Evolutionary conservation across 306 rosid species (phyloP), one percentile per base, ranked within the genome.

Genomic region (Lupinus albus): DNA sequence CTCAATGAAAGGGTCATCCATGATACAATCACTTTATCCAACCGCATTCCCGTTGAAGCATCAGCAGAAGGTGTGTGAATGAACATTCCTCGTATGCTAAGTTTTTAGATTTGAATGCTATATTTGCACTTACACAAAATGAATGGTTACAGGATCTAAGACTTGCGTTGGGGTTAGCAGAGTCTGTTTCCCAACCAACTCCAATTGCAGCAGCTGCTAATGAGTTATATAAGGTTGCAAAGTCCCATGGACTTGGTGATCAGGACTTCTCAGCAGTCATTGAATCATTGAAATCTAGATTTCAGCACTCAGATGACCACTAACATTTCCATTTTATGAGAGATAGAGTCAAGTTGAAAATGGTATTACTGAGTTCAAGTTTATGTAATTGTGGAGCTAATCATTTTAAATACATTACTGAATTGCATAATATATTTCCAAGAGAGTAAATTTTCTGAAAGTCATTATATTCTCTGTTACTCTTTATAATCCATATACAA

Each of bases 231-330:
- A 89, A 93, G 79, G 95, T 89, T 53, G 98, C 98, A 61, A 93
- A 93, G 58, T 89, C 94, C 6, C 78, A 83, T 20, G 98, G 96
- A 63, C 91, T 87, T 39, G 79, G 93, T 14, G 96, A 92, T 71
- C 80, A 87, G 36, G 98, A 92, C 78, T 92, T 92, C 81, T 92
- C 98, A 67, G 98, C 98, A 4, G 96, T 92, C 81, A 83, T 92
- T 58, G 95, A 92, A 83, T 88, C 95, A 18, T 80, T 92, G 79
- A 92, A 88, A 79, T 72, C 88, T 61, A 89, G 83, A 82, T 60
- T 82, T 73, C 79, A 84, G 81, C 68, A 79, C 15, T 63, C 79
- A 51, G 70, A 77, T 46, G 59, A 68, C 64, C 70, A 64, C 48
- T 62, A 73, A 70, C 45, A 11, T 39, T 45, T 68, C 13, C 52